Percentiles rank a stretch among this genome's conserved stretches.
Evolutionary conservation across 2,329 filamentous ascomycete genomes (phyloP).

Genomic region (Colletotrichum lindemuthianum): DNA sequence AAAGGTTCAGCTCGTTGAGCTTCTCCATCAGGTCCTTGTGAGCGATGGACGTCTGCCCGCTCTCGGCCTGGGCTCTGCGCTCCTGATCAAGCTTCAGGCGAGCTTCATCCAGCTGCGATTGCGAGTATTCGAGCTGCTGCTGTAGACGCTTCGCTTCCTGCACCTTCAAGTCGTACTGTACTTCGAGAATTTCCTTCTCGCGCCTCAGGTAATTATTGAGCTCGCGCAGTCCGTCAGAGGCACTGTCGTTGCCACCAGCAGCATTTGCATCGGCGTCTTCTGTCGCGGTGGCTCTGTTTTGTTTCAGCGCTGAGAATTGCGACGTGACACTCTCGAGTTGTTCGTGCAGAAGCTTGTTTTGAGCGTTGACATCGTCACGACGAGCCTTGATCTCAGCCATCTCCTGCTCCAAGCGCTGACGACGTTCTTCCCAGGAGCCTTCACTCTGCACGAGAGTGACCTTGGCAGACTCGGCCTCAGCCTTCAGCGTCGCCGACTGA

Average conservation of each 20-base stretch:
- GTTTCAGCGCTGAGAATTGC: slow-evolving; percentile 83
- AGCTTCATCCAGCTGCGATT: slow-evolving; percentile 88
- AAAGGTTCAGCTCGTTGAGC: slow-evolving; percentile 93
- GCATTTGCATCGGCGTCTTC: slow-evolving; percentile 58
- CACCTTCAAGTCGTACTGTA: slow-evolving; percentile 90
- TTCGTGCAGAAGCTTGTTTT: slow-evolving; percentile 90
- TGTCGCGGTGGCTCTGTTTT: slow-evolving; percentile 45
- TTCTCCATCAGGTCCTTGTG: slow-evolving; percentile 95
- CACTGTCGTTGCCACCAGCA: slow-evolving; percentile 57
- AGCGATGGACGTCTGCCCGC: slow-evolving; percentile 76
- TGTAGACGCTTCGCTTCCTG: slow-evolving; percentile 90
- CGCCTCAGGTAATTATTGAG: slow-evolving; percentile 90
- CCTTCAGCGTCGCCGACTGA: slow-evolving; percentile 77
- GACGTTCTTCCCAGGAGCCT: slow-evolving; percentile 86
- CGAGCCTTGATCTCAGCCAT: slow-evolving; percentile 80
- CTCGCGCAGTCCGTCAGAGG: slow-evolving; percentile 81
- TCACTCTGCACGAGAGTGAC: slow-evolving; percentile 82
- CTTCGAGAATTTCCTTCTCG: slow-evolving; percentile 97
- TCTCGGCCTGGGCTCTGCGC: slow-evolving; percentile 79
- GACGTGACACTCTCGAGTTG: slow-evolving; percentile 85
- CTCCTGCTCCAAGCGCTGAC: slow-evolving; percentile 84
- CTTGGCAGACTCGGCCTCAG: slow-evolving; percentile 88
- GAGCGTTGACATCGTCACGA: slow-evolving; percentile 84
- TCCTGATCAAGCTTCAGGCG: slow-evolving; percentile 92
- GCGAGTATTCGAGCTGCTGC: slow-evolving; percentile 88